Conservation (phyloP, 1,284 basidiomycete species). For the Malassezia dermatis region DNA sequence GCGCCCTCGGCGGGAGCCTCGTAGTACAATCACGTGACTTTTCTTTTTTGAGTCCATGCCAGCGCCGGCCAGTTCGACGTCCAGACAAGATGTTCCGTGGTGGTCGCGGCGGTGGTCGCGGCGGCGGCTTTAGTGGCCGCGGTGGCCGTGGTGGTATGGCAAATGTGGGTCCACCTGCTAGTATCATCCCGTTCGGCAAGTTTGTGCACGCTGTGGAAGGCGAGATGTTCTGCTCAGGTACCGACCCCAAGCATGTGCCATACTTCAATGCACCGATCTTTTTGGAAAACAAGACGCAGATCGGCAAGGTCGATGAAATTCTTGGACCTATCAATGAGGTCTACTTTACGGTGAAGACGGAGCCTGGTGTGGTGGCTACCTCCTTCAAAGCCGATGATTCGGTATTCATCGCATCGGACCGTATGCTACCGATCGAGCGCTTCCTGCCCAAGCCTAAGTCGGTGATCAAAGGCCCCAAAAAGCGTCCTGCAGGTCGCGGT, state of each 20-base stretch:
- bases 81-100: constrained; percentile 15
- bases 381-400: constrained; percentile 97
- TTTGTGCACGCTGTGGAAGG: constrained; percentile 74
- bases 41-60: constrained; percentile 8
- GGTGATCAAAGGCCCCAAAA: constrained; percentile 27
- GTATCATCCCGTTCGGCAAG: constrained; percentile 43
- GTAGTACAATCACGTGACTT: constrained; percentile 14
- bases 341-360: constrained; percentile 96
- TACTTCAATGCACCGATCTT: constrained; percentile 99
- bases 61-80: background rate
- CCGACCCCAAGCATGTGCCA: constrained; percentile 60
- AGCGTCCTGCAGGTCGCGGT: constrained; percentile 42
- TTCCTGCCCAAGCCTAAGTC: constrained; percentile 93
- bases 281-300: constrained; percentile 89
- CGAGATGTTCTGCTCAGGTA: constrained; percentile 89
- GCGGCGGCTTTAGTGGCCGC: constrained; percentile 28
- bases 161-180: constrained; percentile 40
- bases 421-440: constrained; percentile 86
- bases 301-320: constrained; percentile 93
- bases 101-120: constrained; percentile 32
- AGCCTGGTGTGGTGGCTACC: constrained; percentile 82
- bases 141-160: constrained; percentile 36
- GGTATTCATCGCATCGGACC: constrained; percentile 91
- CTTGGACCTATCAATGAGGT: constrained; percentile 97
- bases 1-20: background rate